Evolutionary conservation across 495 filamentous ascomycete genomes (phyloP).

Genomic region (Hypoxylon crocopeplum): DNA sequence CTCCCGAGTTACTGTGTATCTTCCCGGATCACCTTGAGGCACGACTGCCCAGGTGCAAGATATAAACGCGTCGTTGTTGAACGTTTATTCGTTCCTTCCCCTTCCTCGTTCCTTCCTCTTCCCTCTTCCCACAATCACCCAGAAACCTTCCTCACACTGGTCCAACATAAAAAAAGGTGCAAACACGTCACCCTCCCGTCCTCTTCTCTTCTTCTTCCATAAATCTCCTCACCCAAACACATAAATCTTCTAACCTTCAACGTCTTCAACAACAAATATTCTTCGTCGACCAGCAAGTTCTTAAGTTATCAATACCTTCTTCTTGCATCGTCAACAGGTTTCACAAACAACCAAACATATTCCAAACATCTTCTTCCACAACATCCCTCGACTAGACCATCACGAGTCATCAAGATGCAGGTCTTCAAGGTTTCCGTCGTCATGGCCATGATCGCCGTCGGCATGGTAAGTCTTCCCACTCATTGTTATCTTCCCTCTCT

Average conservation of each 20-base stretch:
- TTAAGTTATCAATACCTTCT: constrained; percentile 21
- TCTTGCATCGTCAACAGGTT: background rate
- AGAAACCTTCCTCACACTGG: constrained; percentile 11
- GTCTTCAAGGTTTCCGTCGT: constrained; percentile 40
- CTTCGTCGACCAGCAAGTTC: constrained; percentile 16
- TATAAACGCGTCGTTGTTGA: constrained; percentile 26
- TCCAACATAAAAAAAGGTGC: background rate
- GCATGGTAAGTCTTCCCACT: constrained; percentile 49
- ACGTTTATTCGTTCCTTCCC: constrained; percentile 7
- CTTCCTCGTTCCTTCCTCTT: constrained; percentile 1
- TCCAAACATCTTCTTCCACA: constrained; percentile 15
- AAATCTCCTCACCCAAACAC: constrained; percentile 1
- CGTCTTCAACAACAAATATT: constrained; percentile 22
- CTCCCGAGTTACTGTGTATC: constrained; percentile 1
- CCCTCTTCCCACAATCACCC: constrained; percentile 8
- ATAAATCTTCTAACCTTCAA: background rate
- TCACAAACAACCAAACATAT: background rate
- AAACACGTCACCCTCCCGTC: constrained; percentile 18
- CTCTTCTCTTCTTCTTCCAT: constrained; percentile 3
- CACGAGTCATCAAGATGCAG: constrained; percentile 43
- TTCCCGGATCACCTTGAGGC: constrained; percentile 13
- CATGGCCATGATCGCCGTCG: constrained; percentile 41
- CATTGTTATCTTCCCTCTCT: background rate
- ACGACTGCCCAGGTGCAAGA: constrained; percentile 4
- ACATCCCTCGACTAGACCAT: constrained; percentile 10